Percentiles rank a stretch among this genome's conserved stretches.
Evolutionary conservation across 2,329 filamentous ascomycete genomes (phyloP).

Genomic region (Fusarium graminum): DNA sequence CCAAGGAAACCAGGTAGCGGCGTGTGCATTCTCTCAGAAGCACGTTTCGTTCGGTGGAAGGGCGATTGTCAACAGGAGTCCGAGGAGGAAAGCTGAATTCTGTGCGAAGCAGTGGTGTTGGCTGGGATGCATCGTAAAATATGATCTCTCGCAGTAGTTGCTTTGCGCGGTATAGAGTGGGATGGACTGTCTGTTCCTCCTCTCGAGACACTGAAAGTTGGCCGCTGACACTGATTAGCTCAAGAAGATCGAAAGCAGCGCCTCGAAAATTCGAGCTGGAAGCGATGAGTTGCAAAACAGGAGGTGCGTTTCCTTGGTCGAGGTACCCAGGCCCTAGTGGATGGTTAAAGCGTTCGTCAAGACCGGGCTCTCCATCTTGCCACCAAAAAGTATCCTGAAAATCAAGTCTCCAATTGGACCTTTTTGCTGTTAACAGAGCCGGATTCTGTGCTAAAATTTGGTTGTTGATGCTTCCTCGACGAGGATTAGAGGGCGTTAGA

Average conservation of each 20-base stretch:
- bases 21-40: conserved; percentile 64
- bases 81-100: conserved; percentile 38
- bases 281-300: conserved; percentile 64
- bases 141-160: conserved; percentile 67
- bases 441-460: conserved; percentile 63
- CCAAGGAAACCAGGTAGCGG: conserved; percentile 67
- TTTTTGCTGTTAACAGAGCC: conserved; percentile 55
- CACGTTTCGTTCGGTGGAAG: conserved; percentile 61
- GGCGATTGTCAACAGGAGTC: conserved; percentile 59
- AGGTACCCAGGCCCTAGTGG: conserved; percentile 20
- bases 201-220: conserved; percentile 63
- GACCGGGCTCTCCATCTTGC: conserved; percentile 62
- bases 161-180: conserved; percentile 67
- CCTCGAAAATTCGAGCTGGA: conserved; percentile 65
- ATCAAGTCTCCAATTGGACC: conserved; percentile 62
- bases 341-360: conserved; percentile 42
- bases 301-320: conserved; percentile 59
- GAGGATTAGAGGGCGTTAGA: conserved; percentile 63
- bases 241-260: conserved; percentile 65
- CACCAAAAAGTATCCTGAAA: conserved; percentile 71
- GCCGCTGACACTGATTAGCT: conserved; percentile 65
- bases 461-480: conserved; percentile 65
- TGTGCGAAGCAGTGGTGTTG: conserved; percentile 57
- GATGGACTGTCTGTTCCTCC: conserved; percentile 62
- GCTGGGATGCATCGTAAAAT: conserved; percentile 66